Conservation (phyloP, 2,329 filamentous ascomycete species). For the Ceratocystis cubensis region DNA sequence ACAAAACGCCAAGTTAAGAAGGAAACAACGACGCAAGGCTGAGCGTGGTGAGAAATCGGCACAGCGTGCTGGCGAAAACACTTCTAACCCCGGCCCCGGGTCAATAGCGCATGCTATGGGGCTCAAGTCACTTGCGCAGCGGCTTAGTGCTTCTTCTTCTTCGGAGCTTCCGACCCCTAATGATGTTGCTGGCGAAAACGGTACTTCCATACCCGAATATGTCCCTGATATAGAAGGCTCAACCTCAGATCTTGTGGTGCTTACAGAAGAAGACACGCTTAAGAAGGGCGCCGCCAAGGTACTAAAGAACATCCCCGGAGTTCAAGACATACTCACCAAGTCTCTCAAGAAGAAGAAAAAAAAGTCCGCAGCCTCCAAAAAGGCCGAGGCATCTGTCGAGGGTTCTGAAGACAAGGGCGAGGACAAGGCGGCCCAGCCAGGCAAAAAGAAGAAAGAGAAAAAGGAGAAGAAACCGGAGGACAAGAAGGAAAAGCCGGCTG, state of each 20-base stretch:
- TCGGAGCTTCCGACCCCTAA: not conserved
- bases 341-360: conserved; percentile 20
- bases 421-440: not conserved
- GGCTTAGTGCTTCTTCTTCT: conserved; percentile 4
- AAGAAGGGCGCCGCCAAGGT: conserved; percentile 20
- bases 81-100: not conserved
- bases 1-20: not conserved
- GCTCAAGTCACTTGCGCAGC: not conserved
- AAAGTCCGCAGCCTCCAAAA: not conserved
- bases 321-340: conserved; percentile 19
- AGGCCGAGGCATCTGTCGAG: not conserved
- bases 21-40: not conserved
- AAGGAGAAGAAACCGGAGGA: not conserved
- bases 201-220: not conserved
- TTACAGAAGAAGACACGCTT: conserved; percentile 8
- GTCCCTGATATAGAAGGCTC: not conserved
- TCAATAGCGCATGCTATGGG: conserved; percentile 13
- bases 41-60: not conserved
- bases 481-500: not conserved
- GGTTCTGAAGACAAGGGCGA: not conserved
- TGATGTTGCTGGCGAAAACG: not conserved
- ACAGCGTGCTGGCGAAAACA: not conserved
- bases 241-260: not conserved
- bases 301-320: conserved; percentile 17
- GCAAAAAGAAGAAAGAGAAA: conserved; percentile 3